Percentiles rank a stretch among this genome's conserved stretches.
These are phyloP conservation scores for Eucalyptus grandis DNA, from an alignment of 345 rosid genomes.

Conservation along the genomic window DNA sequence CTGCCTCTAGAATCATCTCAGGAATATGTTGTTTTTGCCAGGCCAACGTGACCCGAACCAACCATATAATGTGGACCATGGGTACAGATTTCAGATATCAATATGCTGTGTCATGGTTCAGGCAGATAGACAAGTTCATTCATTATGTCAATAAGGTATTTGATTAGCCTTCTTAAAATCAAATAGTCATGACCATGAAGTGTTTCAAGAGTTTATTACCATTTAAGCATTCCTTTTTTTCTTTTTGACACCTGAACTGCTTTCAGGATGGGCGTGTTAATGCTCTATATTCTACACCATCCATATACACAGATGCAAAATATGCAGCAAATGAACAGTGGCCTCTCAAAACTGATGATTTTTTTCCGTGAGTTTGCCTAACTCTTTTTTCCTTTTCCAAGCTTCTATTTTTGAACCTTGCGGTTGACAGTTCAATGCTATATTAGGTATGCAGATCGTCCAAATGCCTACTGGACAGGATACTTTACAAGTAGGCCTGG, in stretches of 20 bases:
- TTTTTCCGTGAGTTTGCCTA: conserved; percentile 67
- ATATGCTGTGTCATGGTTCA: conserved; percentile 89
- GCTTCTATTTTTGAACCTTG: background rate
- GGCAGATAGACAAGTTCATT: conserved; percentile 96
- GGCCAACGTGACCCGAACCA: conserved; percentile 89
- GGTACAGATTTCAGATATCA: conserved; percentile 96
- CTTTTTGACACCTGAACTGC: background rate
- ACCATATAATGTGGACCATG: conserved; percentile 92
- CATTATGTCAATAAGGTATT: conserved; percentile 85
- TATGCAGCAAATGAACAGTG: conserved; percentile 61
- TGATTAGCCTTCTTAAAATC: background rate
- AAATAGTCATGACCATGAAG: background rate
- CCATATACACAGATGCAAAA: conserved; percentile 86
- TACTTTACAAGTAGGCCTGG: conserved; percentile 92
- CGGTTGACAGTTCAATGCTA: background rate
- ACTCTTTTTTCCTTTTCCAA: background rate
- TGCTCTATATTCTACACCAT: conserved; percentile 87
- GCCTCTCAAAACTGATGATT: conserved; percentile 89
- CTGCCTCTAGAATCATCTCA: background rate
- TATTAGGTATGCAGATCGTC: conserved; percentile 79
- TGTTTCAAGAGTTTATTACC: background rate
- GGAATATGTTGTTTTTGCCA: background rate
- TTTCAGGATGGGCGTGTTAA: conserved; percentile 86
- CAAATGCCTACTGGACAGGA: conserved; percentile 96
- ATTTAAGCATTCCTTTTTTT: background rate